Evolutionary conservation across 495 filamentous ascomycete genomes (phyloP).

Genomic region (Hypoxylon fragiforme): DNA sequence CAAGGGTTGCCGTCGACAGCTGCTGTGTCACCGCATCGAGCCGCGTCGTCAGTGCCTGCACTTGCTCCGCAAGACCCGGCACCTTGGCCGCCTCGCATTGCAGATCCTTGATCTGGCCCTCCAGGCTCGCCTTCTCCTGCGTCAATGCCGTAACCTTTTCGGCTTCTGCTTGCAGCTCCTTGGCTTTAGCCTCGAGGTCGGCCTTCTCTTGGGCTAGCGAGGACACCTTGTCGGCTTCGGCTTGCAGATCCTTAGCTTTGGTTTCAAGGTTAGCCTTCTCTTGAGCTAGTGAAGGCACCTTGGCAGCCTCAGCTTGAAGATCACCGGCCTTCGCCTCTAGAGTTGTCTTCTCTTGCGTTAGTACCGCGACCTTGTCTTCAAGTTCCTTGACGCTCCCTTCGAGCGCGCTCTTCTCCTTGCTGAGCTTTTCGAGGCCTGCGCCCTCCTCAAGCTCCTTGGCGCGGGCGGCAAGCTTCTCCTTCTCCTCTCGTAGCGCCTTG

Average conservation of each 20-base stretch:
- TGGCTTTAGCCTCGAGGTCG: conserved; percentile 32
- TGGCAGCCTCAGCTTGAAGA: conserved; percentile 29
- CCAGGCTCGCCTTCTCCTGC: conserved; percentile 39
- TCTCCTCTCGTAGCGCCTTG: conserved; percentile 26
- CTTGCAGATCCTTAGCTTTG: conserved; percentile 37
- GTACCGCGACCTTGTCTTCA: conserved; percentile 37
- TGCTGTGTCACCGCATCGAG: conserved; percentile 11
- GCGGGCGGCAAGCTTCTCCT: conserved; percentile 26
- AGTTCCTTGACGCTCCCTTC: conserved; percentile 37
- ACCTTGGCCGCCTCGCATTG: conserved; percentile 32
- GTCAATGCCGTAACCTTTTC: conserved; percentile 39
- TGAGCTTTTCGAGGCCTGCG: conserved; percentile 23
- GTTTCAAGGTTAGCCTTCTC: conserved; percentile 39
- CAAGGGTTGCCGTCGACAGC: conserved; percentile 1
- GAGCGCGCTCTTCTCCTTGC: conserved; percentile 36
- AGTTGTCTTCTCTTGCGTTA: conserved; percentile 38
- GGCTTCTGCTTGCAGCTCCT: conserved; percentile 31
- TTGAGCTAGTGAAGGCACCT: conserved; percentile 24
- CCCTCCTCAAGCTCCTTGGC: conserved; percentile 29
- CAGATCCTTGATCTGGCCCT: conserved; percentile 27
- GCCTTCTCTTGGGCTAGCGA: conserved; percentile 39
- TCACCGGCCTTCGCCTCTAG: conserved; percentile 27
- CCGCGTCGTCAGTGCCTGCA: conserved; percentile 20
- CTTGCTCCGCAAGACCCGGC: conserved; percentile 23
- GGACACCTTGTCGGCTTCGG: conserved; percentile 41